These are phyloP conservation scores for Beta corolliflora DNA, from an alignment of 179 eudicot genomes.

Conservation along the genomic window DNA sequence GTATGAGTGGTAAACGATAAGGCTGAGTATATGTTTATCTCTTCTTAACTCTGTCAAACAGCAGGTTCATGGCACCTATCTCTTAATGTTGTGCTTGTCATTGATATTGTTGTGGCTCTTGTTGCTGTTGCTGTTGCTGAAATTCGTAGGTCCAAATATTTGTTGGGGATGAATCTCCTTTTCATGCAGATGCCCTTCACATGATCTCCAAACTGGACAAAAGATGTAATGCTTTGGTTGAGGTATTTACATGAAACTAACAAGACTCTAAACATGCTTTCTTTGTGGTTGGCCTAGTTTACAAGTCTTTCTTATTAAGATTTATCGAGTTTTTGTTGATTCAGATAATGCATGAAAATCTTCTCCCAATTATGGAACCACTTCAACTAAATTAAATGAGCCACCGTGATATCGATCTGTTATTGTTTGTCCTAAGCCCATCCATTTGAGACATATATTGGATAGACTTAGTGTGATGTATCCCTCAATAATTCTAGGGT, in stretches of 20 bases:
- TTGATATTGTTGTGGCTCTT: too few species aligned
- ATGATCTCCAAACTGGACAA: slow-evolving; percentile 81
- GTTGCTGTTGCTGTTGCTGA: too few species aligned
- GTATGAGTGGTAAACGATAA: too few species aligned
- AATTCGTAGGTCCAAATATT: too few species aligned
- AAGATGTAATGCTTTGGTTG: slow-evolving; percentile 87
- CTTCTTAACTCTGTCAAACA: too few species aligned
- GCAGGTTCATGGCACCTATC: too few species aligned
- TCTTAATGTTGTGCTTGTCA: too few species aligned
- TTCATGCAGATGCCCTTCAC: slow-evolving; percentile 81
- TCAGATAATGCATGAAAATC: not conserved
- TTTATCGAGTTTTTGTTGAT: not conserved
- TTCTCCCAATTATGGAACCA: not conserved
- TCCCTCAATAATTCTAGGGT: too few species aligned
- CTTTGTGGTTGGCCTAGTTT: not conserved
- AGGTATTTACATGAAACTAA: slow-evolving; percentile 50
- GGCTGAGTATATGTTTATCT: too few species aligned
- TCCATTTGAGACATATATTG: too few species aligned
- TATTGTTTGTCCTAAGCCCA: not conserved
- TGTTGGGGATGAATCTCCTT: slow-evolving; percentile 48
- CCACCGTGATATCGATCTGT: not conserved
- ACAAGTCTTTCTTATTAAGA: not conserved
- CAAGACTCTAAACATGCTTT: not conserved
- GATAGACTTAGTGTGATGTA: too few species aligned
- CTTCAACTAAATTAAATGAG: not conserved